A percentile compares a stretch with the other conserved stretches of the same genome.
phyloP scores from a whole-genome alignment of 192 early-diverging fungal genomes.

The Coemansia reversa region DNA sequence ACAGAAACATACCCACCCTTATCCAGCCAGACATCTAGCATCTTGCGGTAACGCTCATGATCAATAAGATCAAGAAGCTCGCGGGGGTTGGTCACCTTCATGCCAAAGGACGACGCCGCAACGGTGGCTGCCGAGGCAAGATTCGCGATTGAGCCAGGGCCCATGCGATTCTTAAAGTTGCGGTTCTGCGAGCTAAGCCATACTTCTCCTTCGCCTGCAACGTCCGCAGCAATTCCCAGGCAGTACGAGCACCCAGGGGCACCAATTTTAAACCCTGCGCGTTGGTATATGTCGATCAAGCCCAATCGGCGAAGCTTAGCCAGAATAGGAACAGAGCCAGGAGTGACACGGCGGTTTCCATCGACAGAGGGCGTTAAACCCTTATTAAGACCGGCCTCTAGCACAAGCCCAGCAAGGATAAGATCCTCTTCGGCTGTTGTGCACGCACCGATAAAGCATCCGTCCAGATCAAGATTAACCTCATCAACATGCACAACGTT shows the following conservation, averaged over 20 bases:
- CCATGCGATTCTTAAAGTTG: conserved; percentile 86
- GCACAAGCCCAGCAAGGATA: conserved; percentile 71
- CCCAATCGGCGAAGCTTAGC: conserved; percentile 76
- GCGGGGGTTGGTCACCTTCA: conserved; percentile 68
- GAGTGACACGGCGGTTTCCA: conserved; percentile 73
- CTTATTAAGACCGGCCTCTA: conserved; percentile 71
- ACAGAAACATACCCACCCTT: conserved; percentile 58
- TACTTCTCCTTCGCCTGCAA: conserved; percentile 74
- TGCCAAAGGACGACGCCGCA: conserved; percentile 74
- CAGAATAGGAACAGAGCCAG: conserved; percentile 74
- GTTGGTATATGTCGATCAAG: conserved; percentile 70
- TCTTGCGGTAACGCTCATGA: conserved; percentile 60
- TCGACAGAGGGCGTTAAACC: conserved; percentile 60
- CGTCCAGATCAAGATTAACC: conserved; percentile 68
- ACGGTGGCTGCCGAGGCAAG: conserved; percentile 76
- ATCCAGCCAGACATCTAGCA: conserved; percentile 68
- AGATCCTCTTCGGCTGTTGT: conserved; percentile 83
- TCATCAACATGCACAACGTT: conserved; percentile 68
- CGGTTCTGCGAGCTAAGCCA: conserved; percentile 85
- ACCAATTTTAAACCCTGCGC: conserved; percentile 71
- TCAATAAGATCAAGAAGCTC: conserved; percentile 69
- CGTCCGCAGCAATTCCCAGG: conserved; percentile 75
- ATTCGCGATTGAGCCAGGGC: conserved; percentile 76
- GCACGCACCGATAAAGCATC: conserved; percentile 80
- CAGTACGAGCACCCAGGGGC: conserved; percentile 82